Base-by-base conservation (phyloP, 2,329 filamentous ascomycete genomes). In the Botrytis byssoidea region DNA sequence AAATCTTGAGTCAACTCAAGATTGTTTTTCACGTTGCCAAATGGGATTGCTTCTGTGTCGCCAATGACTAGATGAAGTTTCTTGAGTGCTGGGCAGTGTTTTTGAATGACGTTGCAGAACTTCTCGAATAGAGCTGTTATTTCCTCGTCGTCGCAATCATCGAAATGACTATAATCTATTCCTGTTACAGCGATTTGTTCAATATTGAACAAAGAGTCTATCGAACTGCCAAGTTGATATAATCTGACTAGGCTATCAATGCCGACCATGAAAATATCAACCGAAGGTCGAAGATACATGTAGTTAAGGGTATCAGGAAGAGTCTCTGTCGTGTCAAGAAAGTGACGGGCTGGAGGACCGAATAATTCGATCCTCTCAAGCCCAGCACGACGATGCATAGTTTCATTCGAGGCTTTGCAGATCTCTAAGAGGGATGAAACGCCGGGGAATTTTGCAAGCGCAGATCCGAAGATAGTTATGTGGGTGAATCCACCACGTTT, bases 231-330 rank as follows among this genome's bases (percentile, higher is more conserved):
- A 25, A 25, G 4, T 16, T 29, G 3, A 32, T 55, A 40, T 9
- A 57, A 40, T 0, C 12, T 8, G 4, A 48, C 29, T 1, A 35
- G 20, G 1, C 1, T 5, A 1, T 22, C 4, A 6, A 9, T 6
- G 18, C 5, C n/a, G 48, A 42, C 25, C 35, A 40, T 40, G 2
- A 57, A 40, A 4, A 16, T 10, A 55, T 68, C 35, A 16, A 29
- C 10, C 46, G 46, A 40, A 40, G 35, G 46, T 29, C 46, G 46
- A 16, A 55, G n/a, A 22, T 68, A 55, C 12, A 48, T 22, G 46
- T 68, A 55, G 12, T 22, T 29, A 1, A 40, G 14, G 4, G 32
- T 14, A 22, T 40, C 4, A 16, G 42, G 16, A 44, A 42, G 8
- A 3, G 6, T 40, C 2, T 29, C 25, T 0, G n/a, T 67, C 6